phyloP scores from a whole-genome alignment of 139 green algal genomes.

The Marvania coccoides region DNA sequence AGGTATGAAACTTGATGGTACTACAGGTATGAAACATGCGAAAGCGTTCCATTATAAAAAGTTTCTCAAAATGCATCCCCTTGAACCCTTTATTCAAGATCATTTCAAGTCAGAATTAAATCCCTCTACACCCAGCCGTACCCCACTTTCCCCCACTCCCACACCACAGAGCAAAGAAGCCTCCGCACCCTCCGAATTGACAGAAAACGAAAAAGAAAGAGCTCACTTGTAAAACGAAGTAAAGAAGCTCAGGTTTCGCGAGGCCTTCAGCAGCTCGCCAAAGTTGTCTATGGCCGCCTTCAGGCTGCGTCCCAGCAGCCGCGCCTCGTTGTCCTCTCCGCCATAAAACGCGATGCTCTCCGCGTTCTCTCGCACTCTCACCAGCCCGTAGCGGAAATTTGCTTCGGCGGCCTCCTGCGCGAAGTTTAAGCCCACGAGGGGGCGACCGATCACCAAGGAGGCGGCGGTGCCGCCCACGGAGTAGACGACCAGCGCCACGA shows the following conservation, averaged over 20 bases:
- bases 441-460: conserved; percentile 54
- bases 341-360: conserved; percentile 94
- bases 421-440: conserved; percentile 94
- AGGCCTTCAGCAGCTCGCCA: conserved; percentile 67
- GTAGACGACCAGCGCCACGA: conserved; percentile 86
- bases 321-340: conserved; percentile 53
- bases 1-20: no score
- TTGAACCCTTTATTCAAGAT: no score
- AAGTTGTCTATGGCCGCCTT: conserved; percentile 8
- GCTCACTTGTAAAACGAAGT: conserved; percentile 80
- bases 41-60: no score
- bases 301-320: conserved; percentile 50
- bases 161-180: no score
- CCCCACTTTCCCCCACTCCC: not conserved
- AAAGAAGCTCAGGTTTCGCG: conserved; percentile 95
- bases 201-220: not conserved
- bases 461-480: conserved; percentile 81
- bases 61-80: no score
- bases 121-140: not conserved
- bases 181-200: no score
- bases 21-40: no score
- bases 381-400: conserved; percentile 78
- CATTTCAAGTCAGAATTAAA: no score
- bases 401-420: conserved; percentile 90
- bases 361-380: conserved; percentile 89